Conservation (phyloP, 768 basidiomycete species). For the Dictyophora rubrovolvata region DNA sequence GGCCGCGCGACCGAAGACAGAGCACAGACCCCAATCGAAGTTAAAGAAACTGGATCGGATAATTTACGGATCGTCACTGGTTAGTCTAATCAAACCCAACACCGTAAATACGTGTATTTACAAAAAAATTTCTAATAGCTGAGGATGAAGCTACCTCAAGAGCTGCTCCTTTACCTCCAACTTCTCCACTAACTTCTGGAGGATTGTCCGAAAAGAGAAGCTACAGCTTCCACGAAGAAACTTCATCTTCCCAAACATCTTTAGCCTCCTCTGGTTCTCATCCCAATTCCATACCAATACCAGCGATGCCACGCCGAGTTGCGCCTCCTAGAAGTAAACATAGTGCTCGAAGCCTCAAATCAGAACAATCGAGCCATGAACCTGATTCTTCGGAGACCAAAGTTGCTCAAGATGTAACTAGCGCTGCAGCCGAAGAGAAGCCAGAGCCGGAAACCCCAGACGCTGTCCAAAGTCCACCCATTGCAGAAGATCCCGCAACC, state of each 20-base stretch:
- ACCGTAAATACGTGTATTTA: not conserved
- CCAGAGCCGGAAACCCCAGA: not conserved
- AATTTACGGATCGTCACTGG: not conserved
- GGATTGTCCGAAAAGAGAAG: not conserved
- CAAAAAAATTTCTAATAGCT: not conserved
- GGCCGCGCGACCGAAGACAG: not conserved
- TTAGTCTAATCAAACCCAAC: not conserved
- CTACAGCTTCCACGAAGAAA: not conserved
- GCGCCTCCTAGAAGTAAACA: slow-evolving; percentile 49
- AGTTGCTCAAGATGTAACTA: slow-evolving; percentile 16
- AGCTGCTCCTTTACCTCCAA: not conserved
- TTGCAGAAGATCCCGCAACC: no score
- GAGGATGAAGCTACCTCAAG: not conserved
- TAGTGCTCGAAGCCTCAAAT: slow-evolving; percentile 15
- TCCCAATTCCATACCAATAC: slow-evolving; percentile 51
- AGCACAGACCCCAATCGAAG: not conserved
- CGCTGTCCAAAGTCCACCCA: no score
- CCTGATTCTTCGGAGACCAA: slow-evolving; percentile 16
- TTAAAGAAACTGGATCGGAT: slow-evolving; percentile 1
- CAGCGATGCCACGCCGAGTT: slow-evolving; percentile 60
- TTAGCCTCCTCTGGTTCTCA: not conserved
- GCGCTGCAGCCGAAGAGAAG: slow-evolving; percentile 9
- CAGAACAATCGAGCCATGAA: slow-evolving; percentile 40
- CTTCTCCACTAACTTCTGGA: not conserved
- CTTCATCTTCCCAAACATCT: not conserved